Conservation (phyloP, 2,329 filamentous ascomycete species). For the Colletotrichum viniferum region DNA sequence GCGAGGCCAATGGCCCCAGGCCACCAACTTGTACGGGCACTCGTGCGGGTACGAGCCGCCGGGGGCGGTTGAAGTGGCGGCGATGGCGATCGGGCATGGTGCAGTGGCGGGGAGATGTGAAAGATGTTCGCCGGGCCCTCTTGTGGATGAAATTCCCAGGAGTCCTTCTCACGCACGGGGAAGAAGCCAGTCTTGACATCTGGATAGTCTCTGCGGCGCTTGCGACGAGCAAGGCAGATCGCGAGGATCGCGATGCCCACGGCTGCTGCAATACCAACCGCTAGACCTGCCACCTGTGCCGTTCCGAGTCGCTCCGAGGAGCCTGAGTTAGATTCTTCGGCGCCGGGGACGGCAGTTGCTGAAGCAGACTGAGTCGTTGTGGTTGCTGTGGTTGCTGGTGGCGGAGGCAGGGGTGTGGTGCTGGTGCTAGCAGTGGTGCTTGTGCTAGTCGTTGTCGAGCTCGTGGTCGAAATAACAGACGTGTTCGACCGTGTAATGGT, state of each 20-base stretch:
- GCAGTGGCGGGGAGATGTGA: constrained; percentile 47
- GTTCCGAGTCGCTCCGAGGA: constrained; percentile 12
- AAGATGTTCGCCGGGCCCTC: constrained; percentile 30
- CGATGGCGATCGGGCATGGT: constrained; percentile 28
- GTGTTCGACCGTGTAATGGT: constrained; percentile 14
- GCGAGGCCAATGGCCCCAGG: constrained; percentile 49
- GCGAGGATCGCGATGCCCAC: constrained; percentile 49
- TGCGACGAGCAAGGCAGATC: constrained; percentile 47
- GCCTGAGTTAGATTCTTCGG: constrained; percentile 3
- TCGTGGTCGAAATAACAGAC: constrained; percentile 11
- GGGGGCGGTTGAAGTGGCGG: constrained; percentile 14
- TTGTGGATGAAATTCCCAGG: constrained; percentile 30
- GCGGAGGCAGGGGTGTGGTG: neutral
- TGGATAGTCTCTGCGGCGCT: constrained; percentile 44
- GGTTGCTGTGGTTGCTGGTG: neutral
- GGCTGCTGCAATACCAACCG: constrained; percentile 19
- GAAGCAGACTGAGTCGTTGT: constrained; percentile 2
- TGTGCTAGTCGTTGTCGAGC: neutral
- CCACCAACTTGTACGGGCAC: constrained; percentile 31
- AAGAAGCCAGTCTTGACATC: constrained; percentile 43
- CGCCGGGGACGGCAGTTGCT: constrained; percentile 1
- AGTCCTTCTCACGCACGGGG: constrained; percentile 40
- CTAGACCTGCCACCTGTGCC: constrained; percentile 16
- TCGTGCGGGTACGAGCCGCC: constrained; percentile 5
- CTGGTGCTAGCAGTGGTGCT: neutral